Evolutionary conservation across 2,329 filamentous ascomycete genomes (phyloP).

Genomic region (Neurospora sp.): DNA sequence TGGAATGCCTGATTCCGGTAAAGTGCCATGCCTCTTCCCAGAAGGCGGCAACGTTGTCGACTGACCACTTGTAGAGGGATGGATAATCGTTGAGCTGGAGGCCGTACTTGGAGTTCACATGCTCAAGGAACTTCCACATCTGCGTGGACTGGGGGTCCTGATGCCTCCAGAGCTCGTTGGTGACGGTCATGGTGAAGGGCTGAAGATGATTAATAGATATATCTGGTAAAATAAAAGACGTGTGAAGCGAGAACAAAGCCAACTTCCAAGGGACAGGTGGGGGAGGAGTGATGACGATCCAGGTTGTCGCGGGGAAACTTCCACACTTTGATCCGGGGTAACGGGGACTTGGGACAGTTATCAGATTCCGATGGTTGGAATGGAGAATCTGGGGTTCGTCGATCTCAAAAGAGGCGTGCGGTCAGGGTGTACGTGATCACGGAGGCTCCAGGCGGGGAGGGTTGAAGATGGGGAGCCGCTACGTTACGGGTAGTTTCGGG

Average conservation of each 20-base stretch:
- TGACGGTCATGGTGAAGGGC: slow-evolving; percentile 7
- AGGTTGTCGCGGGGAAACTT: background rate
- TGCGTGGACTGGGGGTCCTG: slow-evolving; percentile 54
- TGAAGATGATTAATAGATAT: background rate
- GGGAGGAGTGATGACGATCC: background rate
- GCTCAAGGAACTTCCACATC: slow-evolving; percentile 62
- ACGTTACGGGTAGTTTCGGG: background rate
- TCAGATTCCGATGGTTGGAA: background rate
- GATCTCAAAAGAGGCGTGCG: background rate
- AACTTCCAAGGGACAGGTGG: background rate
- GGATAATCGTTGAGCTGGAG: slow-evolving; percentile 56
- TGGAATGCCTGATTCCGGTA: slow-evolving; percentile 63
- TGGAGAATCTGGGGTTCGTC: background rate
- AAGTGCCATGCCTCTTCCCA: slow-evolving; percentile 84
- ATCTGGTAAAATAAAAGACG: background rate
- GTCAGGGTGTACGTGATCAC: background rate
- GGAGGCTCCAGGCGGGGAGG: background rate
- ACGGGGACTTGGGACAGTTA: background rate
- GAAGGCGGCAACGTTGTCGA: slow-evolving; percentile 63
- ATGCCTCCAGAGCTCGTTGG: slow-evolving; percentile 60
- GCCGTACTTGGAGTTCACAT: slow-evolving; percentile 57
- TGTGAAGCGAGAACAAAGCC: background rate
- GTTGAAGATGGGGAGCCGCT: background rate
- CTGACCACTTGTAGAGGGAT: slow-evolving; percentile 77
- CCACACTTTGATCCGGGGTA: background rate